Evolutionary conservation across 805 yeast genomes (phyloP).

Genomic region (Torulaspora franciscae): DNA sequence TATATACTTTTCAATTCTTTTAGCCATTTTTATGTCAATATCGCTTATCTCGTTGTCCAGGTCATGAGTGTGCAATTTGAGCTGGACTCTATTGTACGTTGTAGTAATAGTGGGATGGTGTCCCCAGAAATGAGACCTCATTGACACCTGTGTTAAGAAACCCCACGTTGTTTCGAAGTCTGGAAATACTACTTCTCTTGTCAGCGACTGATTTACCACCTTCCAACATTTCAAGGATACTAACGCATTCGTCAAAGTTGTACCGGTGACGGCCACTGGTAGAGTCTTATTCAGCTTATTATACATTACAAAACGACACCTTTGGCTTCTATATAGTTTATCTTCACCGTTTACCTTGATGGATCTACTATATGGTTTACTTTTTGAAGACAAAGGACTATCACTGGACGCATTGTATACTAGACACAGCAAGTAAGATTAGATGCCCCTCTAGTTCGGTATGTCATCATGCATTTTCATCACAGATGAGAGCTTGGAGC

Average conservation of each 20-base stretch:
- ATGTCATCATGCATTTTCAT: conserved; percentile 31
- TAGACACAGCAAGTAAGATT: not conserved
- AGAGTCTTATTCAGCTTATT: conserved; percentile 36
- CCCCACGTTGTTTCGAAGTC: conserved; percentile 63
- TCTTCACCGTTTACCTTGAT: not conserved
- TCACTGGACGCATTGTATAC: not conserved
- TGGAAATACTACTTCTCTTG: conserved; percentile 41
- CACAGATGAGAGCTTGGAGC: conserved; percentile 31
- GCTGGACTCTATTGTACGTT: conserved; percentile 52
- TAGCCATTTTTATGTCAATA: conserved; percentile 56
- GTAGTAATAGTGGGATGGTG: conserved; percentile 72
- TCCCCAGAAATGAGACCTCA: conserved; percentile 51
- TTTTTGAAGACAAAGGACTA: not conserved
- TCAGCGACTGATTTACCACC: conserved; percentile 21
- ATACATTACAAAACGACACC: conserved; percentile 29
- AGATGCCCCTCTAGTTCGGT: not conserved
- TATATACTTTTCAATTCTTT: conserved; percentile 39
- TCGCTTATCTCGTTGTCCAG: conserved; percentile 42
- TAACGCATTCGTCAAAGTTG: conserved; percentile 24
- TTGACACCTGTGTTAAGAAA: conserved; percentile 53
- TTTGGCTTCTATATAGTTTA: not conserved
- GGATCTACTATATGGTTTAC: not conserved
- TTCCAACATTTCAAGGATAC: conserved; percentile 29
- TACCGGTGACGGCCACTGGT: conserved; percentile 28
- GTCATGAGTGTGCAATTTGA: conserved; percentile 65